Conservation (phyloP, 176 grass and related monocot genomes). For the Miscanthus lutarioriparius region DNA sequence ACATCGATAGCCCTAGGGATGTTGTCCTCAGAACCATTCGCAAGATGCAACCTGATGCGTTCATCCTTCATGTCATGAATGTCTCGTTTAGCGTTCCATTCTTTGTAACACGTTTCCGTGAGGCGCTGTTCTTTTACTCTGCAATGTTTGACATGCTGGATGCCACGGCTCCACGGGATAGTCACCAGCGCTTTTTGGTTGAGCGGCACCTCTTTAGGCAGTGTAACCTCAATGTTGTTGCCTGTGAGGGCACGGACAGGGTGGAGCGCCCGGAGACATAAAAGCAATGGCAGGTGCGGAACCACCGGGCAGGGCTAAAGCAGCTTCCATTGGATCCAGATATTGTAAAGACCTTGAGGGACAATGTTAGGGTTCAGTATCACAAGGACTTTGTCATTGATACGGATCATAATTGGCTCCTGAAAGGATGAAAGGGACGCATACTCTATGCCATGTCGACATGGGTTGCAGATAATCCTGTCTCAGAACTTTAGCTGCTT, state of each 20-base stretch:
- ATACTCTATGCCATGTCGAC: neutral
- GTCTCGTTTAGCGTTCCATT: constrained; percentile 28
- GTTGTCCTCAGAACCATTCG: constrained; percentile 34
- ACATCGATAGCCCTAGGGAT: constrained; percentile 24
- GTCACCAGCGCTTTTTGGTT: neutral
- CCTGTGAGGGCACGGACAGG: neutral
- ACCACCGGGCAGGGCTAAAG: neutral
- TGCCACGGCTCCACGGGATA: neutral
- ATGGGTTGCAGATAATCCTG: neutral
- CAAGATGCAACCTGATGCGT: constrained; percentile 36
- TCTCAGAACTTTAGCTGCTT: constrained; percentile 32
- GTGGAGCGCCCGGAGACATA: constrained; percentile 49
- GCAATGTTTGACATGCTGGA: constrained; percentile 44
- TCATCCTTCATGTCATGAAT: constrained; percentile 43
- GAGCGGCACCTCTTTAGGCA: neutral
- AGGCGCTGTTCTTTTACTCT: constrained; percentile 39
- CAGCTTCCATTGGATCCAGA: neutral
- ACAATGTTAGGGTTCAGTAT: neutral
- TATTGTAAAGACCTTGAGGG: neutral
- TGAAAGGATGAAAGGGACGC: neutral
- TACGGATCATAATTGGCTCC: neutral
- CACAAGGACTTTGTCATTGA: neutral
- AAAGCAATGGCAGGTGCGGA: constrained; percentile 80
- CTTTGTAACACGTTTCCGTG: constrained; percentile 42
- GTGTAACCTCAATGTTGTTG: neutral